Conservation (phyloP, 768 basidiomycete species). For the Lactarius sanguifluus region DNA sequence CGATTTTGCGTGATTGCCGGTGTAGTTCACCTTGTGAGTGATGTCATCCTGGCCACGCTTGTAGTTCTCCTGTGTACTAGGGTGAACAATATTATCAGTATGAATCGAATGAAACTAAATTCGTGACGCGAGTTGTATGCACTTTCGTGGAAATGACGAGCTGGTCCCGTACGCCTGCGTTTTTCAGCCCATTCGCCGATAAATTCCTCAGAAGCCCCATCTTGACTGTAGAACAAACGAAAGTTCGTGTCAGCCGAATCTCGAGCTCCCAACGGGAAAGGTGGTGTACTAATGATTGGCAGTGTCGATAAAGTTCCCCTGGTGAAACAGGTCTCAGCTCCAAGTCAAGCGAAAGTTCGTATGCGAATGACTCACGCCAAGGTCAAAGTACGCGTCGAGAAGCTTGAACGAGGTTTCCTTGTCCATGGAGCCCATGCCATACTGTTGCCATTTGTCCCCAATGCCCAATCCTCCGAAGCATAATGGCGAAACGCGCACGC, state of each 20-base stretch:
- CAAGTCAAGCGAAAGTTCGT: not conserved
- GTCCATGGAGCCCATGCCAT: conserved; percentile 42
- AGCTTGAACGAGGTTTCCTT: conserved; percentile 45
- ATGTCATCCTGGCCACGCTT: conserved; percentile 29
- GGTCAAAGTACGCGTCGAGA: conserved; percentile 45
- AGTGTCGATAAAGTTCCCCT: conserved; percentile 38
- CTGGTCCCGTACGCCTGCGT: conserved; percentile 39
- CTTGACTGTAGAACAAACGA: conserved; percentile 26
- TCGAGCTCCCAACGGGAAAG: not conserved
- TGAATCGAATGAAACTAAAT: not conserved
- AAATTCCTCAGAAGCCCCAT: conserved; percentile 37
- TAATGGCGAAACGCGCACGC: conserved; percentile 41
- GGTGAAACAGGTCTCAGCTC: not conserved
- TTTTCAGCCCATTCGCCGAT: conserved; percentile 43
- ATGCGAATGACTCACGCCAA: conserved; percentile 38
- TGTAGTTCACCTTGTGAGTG: conserved; percentile 41
- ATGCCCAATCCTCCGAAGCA: conserved; percentile 41
- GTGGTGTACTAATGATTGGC: conserved; percentile 45
- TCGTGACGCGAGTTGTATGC: not conserved
- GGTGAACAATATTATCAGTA: not conserved
- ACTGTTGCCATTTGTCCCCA: conserved; percentile 40
- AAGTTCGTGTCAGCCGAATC: not conserved
- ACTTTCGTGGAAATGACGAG: conserved; percentile 37
- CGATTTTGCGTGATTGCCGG: conserved; percentile 43
- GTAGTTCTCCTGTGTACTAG: conserved; percentile 34